Evolutionary conservation across 1,284 basidiomycete genomes (phyloP).

Genomic region (Malassezia caprae): DNA sequence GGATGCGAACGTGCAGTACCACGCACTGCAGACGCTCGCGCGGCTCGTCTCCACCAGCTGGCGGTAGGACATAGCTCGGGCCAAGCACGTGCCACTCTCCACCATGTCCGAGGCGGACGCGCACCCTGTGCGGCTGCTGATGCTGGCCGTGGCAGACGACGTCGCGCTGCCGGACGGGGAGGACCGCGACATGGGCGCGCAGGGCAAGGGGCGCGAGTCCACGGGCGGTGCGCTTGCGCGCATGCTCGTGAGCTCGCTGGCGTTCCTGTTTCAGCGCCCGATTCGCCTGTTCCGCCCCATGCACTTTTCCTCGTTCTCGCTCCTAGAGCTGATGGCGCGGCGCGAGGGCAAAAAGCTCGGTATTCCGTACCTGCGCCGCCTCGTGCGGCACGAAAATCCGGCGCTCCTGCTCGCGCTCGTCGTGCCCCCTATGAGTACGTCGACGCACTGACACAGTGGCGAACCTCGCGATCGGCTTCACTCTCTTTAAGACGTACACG

Average conservation of each 20-base stretch:
- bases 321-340: constrained; percentile 48
- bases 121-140: background rate
- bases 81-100: background rate
- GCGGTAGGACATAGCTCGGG: constrained; percentile 17
- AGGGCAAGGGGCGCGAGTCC: constrained; percentile 23
- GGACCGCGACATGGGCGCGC: background rate
- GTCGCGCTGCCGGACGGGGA: background rate
- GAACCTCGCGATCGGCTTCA: constrained; percentile 48
- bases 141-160: background rate
- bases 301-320: constrained; percentile 47
- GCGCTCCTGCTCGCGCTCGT: constrained; percentile 30
- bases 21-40: constrained; percentile 56
- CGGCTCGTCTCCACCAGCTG: constrained; percentile 40
- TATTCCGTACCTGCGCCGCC: constrained; percentile 41
- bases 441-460: constrained; percentile 18
- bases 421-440: constrained; percentile 38
- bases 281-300: constrained; percentile 49
- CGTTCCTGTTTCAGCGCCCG: constrained; percentile 49
- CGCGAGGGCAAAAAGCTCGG: constrained; percentile 44
- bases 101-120: background rate
- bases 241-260: constrained; percentile 45
- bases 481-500: constrained; percentile 47
- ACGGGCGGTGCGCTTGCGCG: constrained; percentile 36
- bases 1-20: constrained; percentile 80
- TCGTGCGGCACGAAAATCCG: constrained; percentile 40